phyloP scores from a whole-genome alignment of 169 alveolate genomes.

The Ichthyophthirius multifiliis region DNA sequence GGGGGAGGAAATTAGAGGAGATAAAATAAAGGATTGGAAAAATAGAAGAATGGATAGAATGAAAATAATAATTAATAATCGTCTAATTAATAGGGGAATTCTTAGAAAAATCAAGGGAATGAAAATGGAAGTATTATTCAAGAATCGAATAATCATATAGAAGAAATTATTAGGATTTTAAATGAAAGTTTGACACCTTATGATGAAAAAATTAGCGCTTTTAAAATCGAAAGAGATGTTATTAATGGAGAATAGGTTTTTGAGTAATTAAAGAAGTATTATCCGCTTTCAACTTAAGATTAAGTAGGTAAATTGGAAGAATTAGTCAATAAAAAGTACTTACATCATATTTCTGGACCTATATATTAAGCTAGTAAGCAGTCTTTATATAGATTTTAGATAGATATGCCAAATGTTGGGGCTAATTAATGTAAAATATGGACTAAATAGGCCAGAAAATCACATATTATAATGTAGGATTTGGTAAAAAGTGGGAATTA shows the following conservation, averaged over 20 bases:
- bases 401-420: neutral
- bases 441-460: neutral
- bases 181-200: neutral
- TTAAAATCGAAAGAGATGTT: neutral
- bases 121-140: neutral
- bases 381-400: constrained; percentile 16
- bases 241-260: neutral
- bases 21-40: neutral
- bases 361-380: neutral
- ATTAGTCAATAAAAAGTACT: neutral
- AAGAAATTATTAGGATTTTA: neutral
- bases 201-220: neutral
- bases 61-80: neutral
- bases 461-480: neutral
- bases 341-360: neutral
- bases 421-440: neutral
- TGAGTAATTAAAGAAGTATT: neutral
- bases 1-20: too few species aligned
- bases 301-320: neutral
- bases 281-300: neutral
- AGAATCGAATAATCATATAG: neutral
- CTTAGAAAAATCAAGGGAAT: neutral
- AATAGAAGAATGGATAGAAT: neutral
- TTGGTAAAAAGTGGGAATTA: constrained; percentile 4
- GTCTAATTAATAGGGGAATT: neutral